Evolutionary conservation across 352 stramenopile genomes (phyloP), one percentile per base, ranked within the genome.

Genomic region (Phytophthora podocarpi): DNA sequence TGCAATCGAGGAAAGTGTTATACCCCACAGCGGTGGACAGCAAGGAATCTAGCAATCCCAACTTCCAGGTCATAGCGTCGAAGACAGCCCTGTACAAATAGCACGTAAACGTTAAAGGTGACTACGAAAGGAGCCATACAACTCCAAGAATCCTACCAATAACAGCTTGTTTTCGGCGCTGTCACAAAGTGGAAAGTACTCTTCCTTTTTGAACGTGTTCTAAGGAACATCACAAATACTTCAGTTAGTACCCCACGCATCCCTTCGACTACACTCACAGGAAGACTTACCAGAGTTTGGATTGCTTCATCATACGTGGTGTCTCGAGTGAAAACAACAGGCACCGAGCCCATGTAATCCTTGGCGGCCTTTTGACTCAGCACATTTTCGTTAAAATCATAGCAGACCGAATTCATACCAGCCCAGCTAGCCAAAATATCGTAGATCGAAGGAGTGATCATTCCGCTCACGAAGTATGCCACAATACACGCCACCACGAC

Each of bases 371-470:
- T 86, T 10, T 90, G 74, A 31, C 69, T 89, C 54, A 92, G 67
- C n/a, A 93, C 63, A 30, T 88, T 76, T 45, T 91, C 83, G 37
- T 89, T 90, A 32, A 91, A 82, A 58, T 94, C 83, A 61, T 90
- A 91, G 70, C 83, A 94, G 18, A 93, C 82, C 2, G 84, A 85
- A 47, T 91, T 79, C n/a, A 96, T 72, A 0, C 79, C 81, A 0
- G 80, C 82, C 76, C 88, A 89, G 37, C 89, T 85, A 1, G 86
- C 78, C 20, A 96, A 53, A 20, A 93, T 88, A 35, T 96, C 87
- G 68, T 96, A 96, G 45, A 95, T 93, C 11, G 83, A 93, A 20
- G 82, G 80, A 11, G 85, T 78, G 49, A 93, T 88, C 15, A 81
- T 74, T 8, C 72, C 83, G 32, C 80, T 78, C 5, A 93, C 84